phyloP scores from a whole-genome alignment of 2,329 filamentous ascomycete genomes.

The Thermothelomyces thermophilus region DNA sequence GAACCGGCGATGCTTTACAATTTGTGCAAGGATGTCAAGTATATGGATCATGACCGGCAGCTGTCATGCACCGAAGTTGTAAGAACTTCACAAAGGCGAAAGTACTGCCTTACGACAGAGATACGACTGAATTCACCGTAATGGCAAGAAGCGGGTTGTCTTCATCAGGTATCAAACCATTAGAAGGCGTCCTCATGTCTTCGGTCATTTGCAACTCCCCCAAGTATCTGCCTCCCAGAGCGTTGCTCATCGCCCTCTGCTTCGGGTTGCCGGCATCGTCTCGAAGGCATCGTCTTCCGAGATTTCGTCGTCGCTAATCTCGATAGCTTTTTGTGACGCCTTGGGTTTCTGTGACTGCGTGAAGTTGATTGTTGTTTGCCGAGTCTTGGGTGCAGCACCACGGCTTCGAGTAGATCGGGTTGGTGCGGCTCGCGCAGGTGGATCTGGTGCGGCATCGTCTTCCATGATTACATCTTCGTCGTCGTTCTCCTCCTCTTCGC shows the following conservation, averaged over 20 bases:
- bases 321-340: conserved; percentile 44
- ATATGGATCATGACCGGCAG: too few relatives aligned
- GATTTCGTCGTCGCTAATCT: conserved; percentile 61
- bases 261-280: conserved; percentile 37
- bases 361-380: conserved; percentile 47
- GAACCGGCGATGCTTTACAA: too few relatives aligned
- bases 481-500: conserved; percentile 32
- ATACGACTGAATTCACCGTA: too few relatives aligned
- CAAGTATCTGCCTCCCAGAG: too few relatives aligned
- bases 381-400: conserved; percentile 30
- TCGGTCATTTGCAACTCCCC: not conserved
- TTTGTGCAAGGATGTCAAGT: too few relatives aligned
- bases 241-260: conserved; percentile 14
- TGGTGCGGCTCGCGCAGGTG: conserved; percentile 25
- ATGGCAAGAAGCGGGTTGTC: too few relatives aligned
- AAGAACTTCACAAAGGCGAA: too few relatives aligned
- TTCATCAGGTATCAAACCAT: too few relatives aligned
- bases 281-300: conserved; percentile 55
- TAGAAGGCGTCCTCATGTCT: not conserved
- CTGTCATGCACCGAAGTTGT: too few relatives aligned
- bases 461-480: conserved; percentile 30
- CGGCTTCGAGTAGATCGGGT: conserved; percentile 31
- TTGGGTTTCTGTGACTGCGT: conserved; percentile 33
- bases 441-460: conserved; percentile 39
- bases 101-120: not conserved